A percentile compares a stretch with the other conserved stretches of the same genome.
Conservation (phyloP, 495 filamentous ascomycete genomes). For the Chaetomidium leptoderma region DNA sequence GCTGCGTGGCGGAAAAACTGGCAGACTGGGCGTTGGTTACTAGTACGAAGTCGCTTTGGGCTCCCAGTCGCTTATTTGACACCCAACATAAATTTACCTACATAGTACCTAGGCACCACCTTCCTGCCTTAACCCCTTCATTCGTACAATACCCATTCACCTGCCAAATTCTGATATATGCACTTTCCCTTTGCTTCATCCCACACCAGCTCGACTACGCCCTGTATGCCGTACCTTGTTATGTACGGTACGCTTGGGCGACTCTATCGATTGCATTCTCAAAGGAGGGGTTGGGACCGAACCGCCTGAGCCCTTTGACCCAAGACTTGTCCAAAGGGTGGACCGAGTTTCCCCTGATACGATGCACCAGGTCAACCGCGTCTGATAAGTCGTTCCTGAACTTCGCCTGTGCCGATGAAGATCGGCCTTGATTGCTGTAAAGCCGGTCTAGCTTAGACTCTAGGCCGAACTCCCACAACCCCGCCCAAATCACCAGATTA, state of each 20-base stretch:
- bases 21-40: background rate
- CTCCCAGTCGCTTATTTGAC: too few species aligned
- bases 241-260: background rate
- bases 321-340: constrained; percentile 1
- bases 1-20: constrained; percentile 1
- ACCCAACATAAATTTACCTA: too few species aligned
- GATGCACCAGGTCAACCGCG: constrained; percentile 4
- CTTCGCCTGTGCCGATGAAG: background rate
- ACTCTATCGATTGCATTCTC: background rate
- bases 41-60: too few species aligned
- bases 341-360: background rate
- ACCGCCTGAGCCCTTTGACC: constrained; percentile 1
- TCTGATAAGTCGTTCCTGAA: background rate
- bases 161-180: background rate
- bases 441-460: background rate
- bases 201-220: background rate
- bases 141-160: constrained; percentile 2
- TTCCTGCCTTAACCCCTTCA: background rate
- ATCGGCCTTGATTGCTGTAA: background rate
- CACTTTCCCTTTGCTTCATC: background rate
- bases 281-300: background rate
- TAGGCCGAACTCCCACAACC: constrained; percentile 2
- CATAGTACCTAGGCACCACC: too few species aligned
- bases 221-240: background rate
- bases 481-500: background rate